Evolutionary conservation across 2,329 filamentous ascomycete genomes (phyloP), one percentile per base, ranked within the genome.

Genomic region (Basipetospora sp.): DNA sequence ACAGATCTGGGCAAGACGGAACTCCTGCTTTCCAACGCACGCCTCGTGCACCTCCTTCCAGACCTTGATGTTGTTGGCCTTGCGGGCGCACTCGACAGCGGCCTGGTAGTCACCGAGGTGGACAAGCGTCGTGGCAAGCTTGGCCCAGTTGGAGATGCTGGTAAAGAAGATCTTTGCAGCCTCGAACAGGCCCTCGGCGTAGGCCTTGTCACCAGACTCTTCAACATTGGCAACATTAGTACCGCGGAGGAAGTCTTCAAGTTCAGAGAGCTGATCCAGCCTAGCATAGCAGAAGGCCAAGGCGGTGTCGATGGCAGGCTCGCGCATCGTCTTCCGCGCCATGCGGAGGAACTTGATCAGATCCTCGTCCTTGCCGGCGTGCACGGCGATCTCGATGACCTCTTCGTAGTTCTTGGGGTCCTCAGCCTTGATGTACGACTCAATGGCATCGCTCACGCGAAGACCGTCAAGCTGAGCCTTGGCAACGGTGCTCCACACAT

Each of bases 121-220:
- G n/a, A 98, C 90, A 43, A 96, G 74, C 9, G 90, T 98, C 9
- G 90, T 96, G 11, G 90, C 87, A 50, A 98, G 77, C 69, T 98
- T 98, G 40, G 88, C 88, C 90, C 90, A 98, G 72, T 98, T 98
- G 39, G 90, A 98, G 56, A 98, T 93, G 64, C 84, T 96, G 40
- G 77, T 85, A 66, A 78, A 98, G 72, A 96, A 98, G 53, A 98
- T 96, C 74, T 98, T 98, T 46, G 90, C 85, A 31, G 90, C 90
- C 67, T 96, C 81, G 53, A 90, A 88, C 53, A 84, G 78, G 43
- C 88, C 88, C 62, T 98, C 90, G 45, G 78, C 81, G 48, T 94
- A 96, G 16, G 90, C 88, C 69, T 94, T 94, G 70, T 98, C 90
- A 67, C 90, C 90, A 42, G 86, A 96, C 49, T 90, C 83, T 56